Evolutionary conservation across 2,329 filamentous ascomycete genomes (phyloP).

Genomic region (Colletotrichum chlorophyti): DNA sequence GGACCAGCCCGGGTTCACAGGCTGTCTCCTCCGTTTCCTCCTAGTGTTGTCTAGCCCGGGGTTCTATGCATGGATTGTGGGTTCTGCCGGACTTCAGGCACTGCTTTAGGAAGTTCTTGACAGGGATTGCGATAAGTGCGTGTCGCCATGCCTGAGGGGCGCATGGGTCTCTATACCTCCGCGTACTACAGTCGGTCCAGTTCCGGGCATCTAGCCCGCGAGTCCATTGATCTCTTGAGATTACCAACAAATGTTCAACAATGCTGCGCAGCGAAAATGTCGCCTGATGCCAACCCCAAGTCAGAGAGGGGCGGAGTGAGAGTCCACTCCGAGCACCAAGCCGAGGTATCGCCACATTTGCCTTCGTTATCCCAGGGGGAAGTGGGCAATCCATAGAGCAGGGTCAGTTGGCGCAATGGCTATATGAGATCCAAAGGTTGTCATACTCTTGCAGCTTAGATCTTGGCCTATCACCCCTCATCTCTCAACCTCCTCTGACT

Average conservation of each 20-base stretch:
- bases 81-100: background rate
- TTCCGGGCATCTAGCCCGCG: constrained; percentile 13
- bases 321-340: background rate
- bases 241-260: background rate
- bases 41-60: background rate
- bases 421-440: constrained; percentile 16
- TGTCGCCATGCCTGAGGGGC: too few relatives aligned
- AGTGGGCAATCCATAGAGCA: background rate
- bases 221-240: constrained; percentile 3
- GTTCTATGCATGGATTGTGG: constrained; percentile 2
- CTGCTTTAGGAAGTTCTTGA: constrained; percentile 20
- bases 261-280: background rate
- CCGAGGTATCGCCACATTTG: constrained; percentile 13
- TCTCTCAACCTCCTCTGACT: constrained; percentile 4
- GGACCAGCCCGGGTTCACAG: too few relatives aligned
- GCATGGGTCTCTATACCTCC: background rate
- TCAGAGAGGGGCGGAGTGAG: background rate
- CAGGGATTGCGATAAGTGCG: background rate
- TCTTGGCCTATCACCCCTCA: background rate
- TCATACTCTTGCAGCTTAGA: constrained; percentile 3
- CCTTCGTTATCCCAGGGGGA: background rate
- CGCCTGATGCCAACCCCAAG: background rate
- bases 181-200: background rate
- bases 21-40: constrained; percentile 4
- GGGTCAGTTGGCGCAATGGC: constrained; percentile 2